Percentiles rank a stretch among this genome's conserved stretches.
phyloP scores from a whole-genome alignment of 768 basidiomycete species.

The Sarcodon aspratus region DNA sequence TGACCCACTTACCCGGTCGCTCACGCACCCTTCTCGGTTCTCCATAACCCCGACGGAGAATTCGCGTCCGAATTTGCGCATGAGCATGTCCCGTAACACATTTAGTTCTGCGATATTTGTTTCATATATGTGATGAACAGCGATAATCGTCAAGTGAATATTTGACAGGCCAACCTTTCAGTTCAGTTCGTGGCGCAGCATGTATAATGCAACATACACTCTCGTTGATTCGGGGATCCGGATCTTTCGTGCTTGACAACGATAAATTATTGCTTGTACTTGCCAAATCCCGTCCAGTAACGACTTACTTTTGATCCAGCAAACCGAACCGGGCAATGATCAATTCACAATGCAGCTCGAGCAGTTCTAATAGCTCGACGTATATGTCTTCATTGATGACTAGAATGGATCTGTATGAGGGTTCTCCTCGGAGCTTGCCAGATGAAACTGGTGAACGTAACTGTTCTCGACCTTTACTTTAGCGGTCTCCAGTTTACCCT shows the following conservation, averaged over 20 bases:
- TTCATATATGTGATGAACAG: not conserved
- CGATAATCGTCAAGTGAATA: not conserved
- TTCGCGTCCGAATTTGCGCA: conserved; percentile 93
- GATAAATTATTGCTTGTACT: not conserved
- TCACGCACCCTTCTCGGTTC: conserved; percentile 73
- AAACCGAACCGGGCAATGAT: conserved; percentile 85
- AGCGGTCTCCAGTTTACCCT: conserved; percentile 75
- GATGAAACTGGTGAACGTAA: conserved; percentile 26
- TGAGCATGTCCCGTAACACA: conserved; percentile 81
- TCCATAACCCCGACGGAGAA: conserved; percentile 82
- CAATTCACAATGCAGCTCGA: conserved; percentile 94
- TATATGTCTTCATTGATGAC: conserved; percentile 82
- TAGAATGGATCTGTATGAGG: conserved; percentile 13
- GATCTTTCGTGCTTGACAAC: conserved; percentile 52
- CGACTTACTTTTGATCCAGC: conserved; percentile 73
- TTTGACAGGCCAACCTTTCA: conserved; percentile 49
- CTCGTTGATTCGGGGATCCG: conserved; percentile 80
- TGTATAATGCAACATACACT: conserved; percentile 83
- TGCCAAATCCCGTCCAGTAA: not conserved
- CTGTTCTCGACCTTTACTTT: conserved; percentile 78
- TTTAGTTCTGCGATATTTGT: conserved; percentile 71
- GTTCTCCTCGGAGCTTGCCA: not conserved
- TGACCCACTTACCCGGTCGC: conserved; percentile 52
- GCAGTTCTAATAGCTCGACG: conserved; percentile 79
- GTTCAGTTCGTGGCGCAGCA: conserved; percentile 83